Evolutionary conservation across 441 rosid genomes (phyloP).

Genomic region (Caryocar brasiliense): DNA sequence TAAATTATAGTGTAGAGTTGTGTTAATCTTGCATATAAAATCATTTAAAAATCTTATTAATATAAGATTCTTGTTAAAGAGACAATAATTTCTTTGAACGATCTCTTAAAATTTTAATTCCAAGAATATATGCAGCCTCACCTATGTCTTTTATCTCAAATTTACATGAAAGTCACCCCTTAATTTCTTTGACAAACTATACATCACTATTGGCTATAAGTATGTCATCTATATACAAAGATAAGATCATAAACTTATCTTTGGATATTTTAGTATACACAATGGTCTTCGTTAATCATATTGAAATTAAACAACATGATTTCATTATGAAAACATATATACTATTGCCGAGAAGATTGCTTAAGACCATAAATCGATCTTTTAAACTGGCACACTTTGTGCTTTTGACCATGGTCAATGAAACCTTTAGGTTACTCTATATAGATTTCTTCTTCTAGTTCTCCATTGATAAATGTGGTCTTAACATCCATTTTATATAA

Average conservation of each 20-base stretch:
- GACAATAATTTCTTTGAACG: background rate
- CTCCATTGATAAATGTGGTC: background rate
- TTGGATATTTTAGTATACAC: background rate
- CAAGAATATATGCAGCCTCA: background rate
- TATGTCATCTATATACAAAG: background rate
- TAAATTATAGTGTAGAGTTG: too few species aligned
- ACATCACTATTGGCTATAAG: background rate
- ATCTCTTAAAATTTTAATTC: background rate
- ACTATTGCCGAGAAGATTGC: background rate
- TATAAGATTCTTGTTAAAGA: background rate
- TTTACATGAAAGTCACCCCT: background rate
- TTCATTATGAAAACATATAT: background rate
- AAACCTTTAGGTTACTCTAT: background rate
- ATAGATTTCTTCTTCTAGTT: background rate
- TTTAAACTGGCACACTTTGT: background rate
- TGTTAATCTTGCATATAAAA: background rate
- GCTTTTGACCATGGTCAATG: background rate
- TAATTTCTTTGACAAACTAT: background rate
- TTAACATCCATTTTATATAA: background rate
- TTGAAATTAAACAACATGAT: background rate
- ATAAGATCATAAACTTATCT: background rate
- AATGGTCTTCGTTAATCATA: background rate
- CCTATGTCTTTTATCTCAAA: constrained; percentile 5
- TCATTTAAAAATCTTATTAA: background rate
- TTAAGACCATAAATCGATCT: background rate